Conservation (phyloP, 2,329 filamentous ascomycete genomes). For the Pyricularia sp. region DNA sequence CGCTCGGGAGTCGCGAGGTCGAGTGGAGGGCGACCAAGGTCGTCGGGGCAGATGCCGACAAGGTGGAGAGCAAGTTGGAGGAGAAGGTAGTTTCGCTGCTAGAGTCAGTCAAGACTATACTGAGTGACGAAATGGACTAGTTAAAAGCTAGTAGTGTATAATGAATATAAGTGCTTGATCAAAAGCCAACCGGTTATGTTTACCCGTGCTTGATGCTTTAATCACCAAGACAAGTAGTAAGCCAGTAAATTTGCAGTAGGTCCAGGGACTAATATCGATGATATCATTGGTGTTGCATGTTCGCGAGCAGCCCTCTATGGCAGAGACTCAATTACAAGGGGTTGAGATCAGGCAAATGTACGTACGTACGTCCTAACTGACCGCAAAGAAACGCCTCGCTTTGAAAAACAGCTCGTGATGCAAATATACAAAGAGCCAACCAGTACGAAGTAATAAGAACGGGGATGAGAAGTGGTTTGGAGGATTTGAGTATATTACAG, state of each 20-base stretch:
- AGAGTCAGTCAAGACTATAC: conserved; percentile 46
- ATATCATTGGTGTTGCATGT: not conserved
- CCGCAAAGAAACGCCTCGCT: not conserved
- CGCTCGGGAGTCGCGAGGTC: conserved; percentile 62
- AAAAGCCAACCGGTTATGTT: not conserved
- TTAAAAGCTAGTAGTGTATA: not conserved
- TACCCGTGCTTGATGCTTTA: no score
- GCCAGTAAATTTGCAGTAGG: not conserved
- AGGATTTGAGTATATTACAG: not conserved
- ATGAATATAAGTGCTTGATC: not conserved
- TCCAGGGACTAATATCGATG: not conserved
- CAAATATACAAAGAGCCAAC: not conserved
- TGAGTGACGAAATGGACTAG: conserved; percentile 41
- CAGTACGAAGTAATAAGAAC: not conserved
- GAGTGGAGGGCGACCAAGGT: conserved; percentile 43
- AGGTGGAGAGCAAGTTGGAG: conserved; percentile 59
- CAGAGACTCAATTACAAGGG: no score
- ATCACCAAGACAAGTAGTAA: not conserved
- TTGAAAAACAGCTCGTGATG: not conserved
- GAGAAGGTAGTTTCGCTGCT: conserved; percentile 66
- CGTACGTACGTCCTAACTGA: no score
- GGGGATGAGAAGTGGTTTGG: not conserved
- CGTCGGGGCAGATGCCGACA: conserved; percentile 23
- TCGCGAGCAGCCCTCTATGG: no score
- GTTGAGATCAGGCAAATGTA: not conserved